Percentiles rank a stretch among this genome's conserved stretches.
Evolutionary conservation across 164 flowering plant genomes (phyloP).

Genomic region (Akebia trifoliata): DNA sequence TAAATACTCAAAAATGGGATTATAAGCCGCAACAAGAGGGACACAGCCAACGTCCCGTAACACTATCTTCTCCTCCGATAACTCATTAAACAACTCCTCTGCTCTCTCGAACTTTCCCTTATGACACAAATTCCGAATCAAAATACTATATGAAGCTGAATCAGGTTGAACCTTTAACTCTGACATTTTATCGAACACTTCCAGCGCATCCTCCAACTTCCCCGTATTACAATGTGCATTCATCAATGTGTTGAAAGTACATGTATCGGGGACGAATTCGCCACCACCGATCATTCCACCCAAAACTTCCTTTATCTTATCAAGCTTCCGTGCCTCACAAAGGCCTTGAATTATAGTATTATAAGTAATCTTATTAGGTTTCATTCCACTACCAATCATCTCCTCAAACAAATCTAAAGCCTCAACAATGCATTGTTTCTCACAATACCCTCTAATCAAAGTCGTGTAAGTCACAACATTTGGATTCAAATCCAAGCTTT

Average conservation of each 20-base stretch:
- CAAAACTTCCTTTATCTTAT: slow-evolving; percentile 62
- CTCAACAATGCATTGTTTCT: slow-evolving; percentile 41
- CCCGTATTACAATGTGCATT: slow-evolving; percentile 56
- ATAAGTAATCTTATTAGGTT: slow-evolving; percentile 44
- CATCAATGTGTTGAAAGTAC: slow-evolving; percentile 75
- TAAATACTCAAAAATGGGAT: slow-evolving; percentile 48
- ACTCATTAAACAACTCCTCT: slow-evolving; percentile 59
- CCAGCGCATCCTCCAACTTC: slow-evolving; percentile 48
- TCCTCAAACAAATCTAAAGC: slow-evolving; percentile 58
- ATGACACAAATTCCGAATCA: slow-evolving; percentile 55
- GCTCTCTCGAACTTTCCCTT: slow-evolving; percentile 45
- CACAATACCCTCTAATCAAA: slow-evolving; percentile 76
- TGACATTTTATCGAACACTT: slow-evolving; percentile 47
- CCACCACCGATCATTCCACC: slow-evolving; percentile 28
- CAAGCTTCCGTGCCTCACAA: slow-evolving; percentile 50
- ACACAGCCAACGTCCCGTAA: slow-evolving; percentile 38
- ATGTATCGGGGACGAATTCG: slow-evolving; percentile 66
- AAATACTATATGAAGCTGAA: slow-evolving; percentile 68
- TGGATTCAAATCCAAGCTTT: slow-evolving; percentile 43
- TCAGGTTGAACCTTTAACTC: slow-evolving; percentile 47
- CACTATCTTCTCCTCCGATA: slow-evolving; percentile 45
- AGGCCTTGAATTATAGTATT: slow-evolving; percentile 80
- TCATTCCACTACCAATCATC: slow-evolving; percentile 45
- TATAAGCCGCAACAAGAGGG: slow-evolving; percentile 58
- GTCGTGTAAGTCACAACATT: slow-evolving; percentile 77